Conservation (phyloP, 192 early-diverging fungal species). For the Podila horticola region DNA sequence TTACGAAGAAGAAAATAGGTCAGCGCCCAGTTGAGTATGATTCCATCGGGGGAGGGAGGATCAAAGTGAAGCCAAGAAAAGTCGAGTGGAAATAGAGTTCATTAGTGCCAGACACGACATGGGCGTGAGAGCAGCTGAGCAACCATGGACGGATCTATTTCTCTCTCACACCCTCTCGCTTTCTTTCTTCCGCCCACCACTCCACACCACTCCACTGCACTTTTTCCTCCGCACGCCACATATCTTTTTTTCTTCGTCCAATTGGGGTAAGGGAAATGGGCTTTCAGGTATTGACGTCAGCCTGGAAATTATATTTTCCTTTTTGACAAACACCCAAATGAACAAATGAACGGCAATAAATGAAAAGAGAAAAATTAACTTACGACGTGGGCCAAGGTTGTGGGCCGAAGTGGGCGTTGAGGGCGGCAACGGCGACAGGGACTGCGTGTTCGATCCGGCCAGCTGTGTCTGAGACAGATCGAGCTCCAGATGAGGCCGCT, state of each 20-base stretch:
- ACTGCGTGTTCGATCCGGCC: not conserved
- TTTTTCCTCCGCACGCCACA: too few species aligned
- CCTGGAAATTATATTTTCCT: constrained; percentile 25
- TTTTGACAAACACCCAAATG: not conserved
- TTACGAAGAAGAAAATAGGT: too few species aligned
- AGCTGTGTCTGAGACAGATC: constrained; percentile 21
- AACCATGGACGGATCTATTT: too few species aligned
- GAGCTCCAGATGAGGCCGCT: constrained; percentile 16
- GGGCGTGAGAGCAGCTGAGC: too few species aligned
- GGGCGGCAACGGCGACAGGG: constrained; percentile 12
- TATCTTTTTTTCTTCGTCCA: not conserved
- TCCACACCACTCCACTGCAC: too few species aligned
- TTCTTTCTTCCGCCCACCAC: not conserved
- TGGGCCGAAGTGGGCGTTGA: not conserved
- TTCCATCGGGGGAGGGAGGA: not conserved
- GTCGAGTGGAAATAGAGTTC: constrained; percentile 18
- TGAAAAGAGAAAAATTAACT: constrained; percentile 6
- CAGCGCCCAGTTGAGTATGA: not conserved
- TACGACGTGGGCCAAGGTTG: constrained; percentile 24
- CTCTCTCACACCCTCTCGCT: not conserved
- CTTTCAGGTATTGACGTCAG: not conserved
- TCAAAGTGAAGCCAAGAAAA: not conserved
- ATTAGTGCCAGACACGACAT: constrained; percentile 25
- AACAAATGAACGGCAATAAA: not conserved
- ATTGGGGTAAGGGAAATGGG: not conserved